Evolutionary conservation across 345 rosid genomes (phyloP).

Genomic region (Eucalyptus curtisii): DNA sequence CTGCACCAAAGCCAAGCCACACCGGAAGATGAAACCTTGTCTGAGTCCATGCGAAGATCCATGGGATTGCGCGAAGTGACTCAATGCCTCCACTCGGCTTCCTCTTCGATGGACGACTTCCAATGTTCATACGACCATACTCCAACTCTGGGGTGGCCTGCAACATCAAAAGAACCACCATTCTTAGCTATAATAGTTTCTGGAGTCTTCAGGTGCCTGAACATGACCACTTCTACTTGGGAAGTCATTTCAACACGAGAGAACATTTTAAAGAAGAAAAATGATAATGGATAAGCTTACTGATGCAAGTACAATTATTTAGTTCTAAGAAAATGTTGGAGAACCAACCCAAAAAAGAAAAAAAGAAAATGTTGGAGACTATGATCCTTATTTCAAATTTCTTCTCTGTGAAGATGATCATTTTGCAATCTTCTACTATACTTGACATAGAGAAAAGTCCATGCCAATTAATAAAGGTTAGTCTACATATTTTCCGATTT

Average conservation of each 20-base stretch:
- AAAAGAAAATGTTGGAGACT: neutral
- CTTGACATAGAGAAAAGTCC: neutral
- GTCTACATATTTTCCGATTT: neutral
- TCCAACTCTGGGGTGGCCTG: slow-evolving; percentile 95
- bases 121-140: slow-evolving; percentile 98
- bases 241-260: neutral
- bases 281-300: neutral
- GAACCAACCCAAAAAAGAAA: too few species aligned
- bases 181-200: neutral
- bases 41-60: slow-evolving; percentile 99
- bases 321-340: neutral
- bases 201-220: neutral
- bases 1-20: slow-evolving; percentile 94
- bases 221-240: neutral
- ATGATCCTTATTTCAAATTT: neutral
- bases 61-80: slow-evolving; percentile 96
- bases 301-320: neutral
- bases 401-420: neutral
- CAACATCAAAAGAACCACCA: neutral
- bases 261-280: neutral
- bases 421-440: neutral
- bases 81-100: slow-evolving; percentile 98
- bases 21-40: slow-evolving; percentile 93
- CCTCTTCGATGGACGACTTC: slow-evolving; percentile 89
- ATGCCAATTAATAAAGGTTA: neutral